Conservation (phyloP, 2,329 filamentous ascomycete species). For the Neocucurbitaria cava region DNA sequence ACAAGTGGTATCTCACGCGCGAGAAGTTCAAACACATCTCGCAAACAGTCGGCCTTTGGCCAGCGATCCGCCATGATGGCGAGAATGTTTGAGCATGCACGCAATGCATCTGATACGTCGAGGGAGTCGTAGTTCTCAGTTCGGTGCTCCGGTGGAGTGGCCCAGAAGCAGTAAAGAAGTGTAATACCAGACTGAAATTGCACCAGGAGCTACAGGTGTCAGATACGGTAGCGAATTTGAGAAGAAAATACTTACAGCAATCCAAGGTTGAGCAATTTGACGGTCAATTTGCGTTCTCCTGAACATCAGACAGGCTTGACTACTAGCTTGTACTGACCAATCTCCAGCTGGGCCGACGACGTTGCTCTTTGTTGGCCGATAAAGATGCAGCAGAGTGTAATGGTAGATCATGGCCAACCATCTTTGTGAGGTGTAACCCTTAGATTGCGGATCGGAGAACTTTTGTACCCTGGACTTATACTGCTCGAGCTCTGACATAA, state of each 20-base stretch:
- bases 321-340: constrained; percentile 29
- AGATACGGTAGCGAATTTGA: not conserved
- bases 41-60: constrained; percentile 44
- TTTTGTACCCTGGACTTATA: constrained; percentile 22
- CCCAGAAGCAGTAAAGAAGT: constrained; percentile 48
- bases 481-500: constrained; percentile 21
- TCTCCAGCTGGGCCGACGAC: constrained; percentile 23
- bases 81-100: constrained; percentile 47
- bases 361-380: constrained; percentile 22
- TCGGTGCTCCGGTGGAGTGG: constrained; percentile 39
- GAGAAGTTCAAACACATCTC: constrained; percentile 47
- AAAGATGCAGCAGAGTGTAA: constrained; percentile 25
- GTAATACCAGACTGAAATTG: constrained; percentile 47
- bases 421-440: constrained; percentile 26
- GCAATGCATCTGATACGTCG: constrained; percentile 43
- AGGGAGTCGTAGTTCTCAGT: constrained; percentile 34
- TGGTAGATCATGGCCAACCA: constrained; percentile 31
- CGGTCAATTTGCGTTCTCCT: constrained; percentile 27
- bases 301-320: constrained; percentile 26
- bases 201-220: constrained; percentile 16
- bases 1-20: constrained; percentile 27
- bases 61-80: constrained; percentile 48
- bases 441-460: constrained; percentile 24
- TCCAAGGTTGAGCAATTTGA: constrained; percentile 28
- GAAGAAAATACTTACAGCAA: constrained; percentile 16